Evolutionary conservation across 768 basidiomycete species (phyloP), one percentile per base, ranked within the genome.

Genomic region (Boletus vermiculosoides): DNA sequence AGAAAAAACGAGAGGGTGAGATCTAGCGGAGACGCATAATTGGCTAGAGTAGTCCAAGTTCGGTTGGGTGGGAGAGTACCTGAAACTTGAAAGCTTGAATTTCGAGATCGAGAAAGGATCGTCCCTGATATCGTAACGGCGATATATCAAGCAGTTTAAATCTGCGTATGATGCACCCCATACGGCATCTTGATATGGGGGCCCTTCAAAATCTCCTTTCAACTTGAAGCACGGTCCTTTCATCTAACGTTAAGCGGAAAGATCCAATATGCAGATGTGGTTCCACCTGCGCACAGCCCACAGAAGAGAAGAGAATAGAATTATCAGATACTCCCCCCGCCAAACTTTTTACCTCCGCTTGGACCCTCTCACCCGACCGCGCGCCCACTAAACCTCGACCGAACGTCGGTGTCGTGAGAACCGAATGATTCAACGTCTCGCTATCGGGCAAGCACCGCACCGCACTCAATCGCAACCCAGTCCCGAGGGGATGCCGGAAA

Each of bases 221-320:
- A 55, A 58, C 61, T 52, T 61, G 54, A 60, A 61, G 66, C 71
- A 67, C 66, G 67, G 67, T 60, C 59, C 61, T 66, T 72, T 72
- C 68, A 73, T 72, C 59, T 70, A 68, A 71, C 70, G 71, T 41
- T 64, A 72, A 71, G 68, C 62, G 72, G 72, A 73, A 66, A 73
- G 67, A 70, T 66, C 66, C 28, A 53, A 49, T 61, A 70, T 65
- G 71, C 52, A 66, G 69, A 71, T 72, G 66, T 63, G 63, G 66
- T 56, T 68, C 61, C 66, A 66, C 56, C 45, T 20, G 50, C 56
- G 59, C 66, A 64, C 63, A 68, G 71, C 60, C 63, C 33, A 62
- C 56, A 57, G 54, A 59, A 62, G 54, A 62, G 40, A 64, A 54
- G 37, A 50, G 50, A 51, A 54, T 10, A 56, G 47, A 51, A 55